Evolutionary conservation across 768 basidiomycete species (phyloP), one percentile per base, ranked within the genome.

Genomic region (Pleurotus sapidus): DNA sequence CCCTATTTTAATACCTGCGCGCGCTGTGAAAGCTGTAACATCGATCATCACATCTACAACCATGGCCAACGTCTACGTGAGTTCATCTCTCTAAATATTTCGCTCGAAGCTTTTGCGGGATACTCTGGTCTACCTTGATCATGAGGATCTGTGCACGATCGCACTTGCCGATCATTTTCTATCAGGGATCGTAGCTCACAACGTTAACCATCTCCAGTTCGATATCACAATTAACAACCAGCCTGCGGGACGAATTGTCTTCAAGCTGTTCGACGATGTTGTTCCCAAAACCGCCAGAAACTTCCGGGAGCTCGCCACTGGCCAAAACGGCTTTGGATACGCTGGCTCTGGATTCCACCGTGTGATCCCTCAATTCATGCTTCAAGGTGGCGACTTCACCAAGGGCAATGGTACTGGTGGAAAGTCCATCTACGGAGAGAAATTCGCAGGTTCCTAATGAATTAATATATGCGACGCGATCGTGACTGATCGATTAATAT

Each of bases 321-420:
- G 91, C 46, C 64, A 82, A 67, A 65, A 88, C 54, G 90, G 89
- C 3, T 91, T 73, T 57, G 89, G 92, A 46, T 98, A 95, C 75
- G 48, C 70, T 49, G 87, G 84, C 15, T 77, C 76, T 18, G 20
- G 39, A 0, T 94, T 95, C 84, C 93, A 95, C 71, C 88, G 93
- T 61, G 74, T 95, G 65, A 93, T 94, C 67, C 89, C 88, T 17
- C 49, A 79, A 42, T 95, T 93, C 74, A 93, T 93, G 91, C 78
- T 93, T 57, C 93, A 95, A 71, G 93, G 92, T 23, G 94, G 94
- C 56, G 93, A 95, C 69, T 96, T 96, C 70, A 89, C 87, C 61
- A 63, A 57, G 15, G 67, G 71, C 25, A 74, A 89, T 59, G 91
- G 91, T 14, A 90, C 88, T 8, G 91, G 91, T 59, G 91, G 91